Evolutionary conservation across 1,284 basidiomycete genomes (phyloP).

Genomic region (Puccinia triticina): DNA sequence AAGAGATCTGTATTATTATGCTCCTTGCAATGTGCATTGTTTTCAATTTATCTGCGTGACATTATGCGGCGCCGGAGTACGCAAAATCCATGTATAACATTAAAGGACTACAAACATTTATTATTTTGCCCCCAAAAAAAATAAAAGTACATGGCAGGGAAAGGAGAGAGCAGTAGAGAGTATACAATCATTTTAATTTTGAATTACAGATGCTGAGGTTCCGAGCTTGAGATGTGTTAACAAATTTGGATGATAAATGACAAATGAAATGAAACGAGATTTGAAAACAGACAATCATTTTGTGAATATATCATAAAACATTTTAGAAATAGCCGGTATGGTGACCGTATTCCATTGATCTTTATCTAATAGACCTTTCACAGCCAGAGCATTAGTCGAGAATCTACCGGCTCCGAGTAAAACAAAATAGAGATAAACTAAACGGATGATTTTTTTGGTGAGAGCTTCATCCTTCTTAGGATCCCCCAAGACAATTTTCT

Average conservation of each 20-base stretch:
- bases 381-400: slow-evolving; percentile 28
- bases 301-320: slow-evolving; percentile 19
- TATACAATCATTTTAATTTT: background rate
- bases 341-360: slow-evolving; percentile 35
- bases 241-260: background rate
- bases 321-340: slow-evolving; percentile 21
- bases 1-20: too few relatives aligned
- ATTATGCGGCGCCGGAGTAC: too few relatives aligned
- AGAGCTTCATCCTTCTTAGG: background rate
- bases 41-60: too few relatives aligned
- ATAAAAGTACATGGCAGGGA: too few relatives aligned
- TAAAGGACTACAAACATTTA: too few relatives aligned
- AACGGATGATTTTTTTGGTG: slow-evolving; percentile 12
- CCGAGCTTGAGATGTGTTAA: background rate
- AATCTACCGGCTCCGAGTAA: slow-evolving; percentile 33
- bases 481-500: background rate
- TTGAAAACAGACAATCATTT: background rate
- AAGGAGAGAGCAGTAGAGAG: too few relatives aligned
- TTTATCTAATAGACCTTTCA: slow-evolving; percentile 29
- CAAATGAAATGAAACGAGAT: background rate
- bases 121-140: too few relatives aligned
- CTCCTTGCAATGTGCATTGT: too few relatives aligned
- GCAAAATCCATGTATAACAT: too few relatives aligned
- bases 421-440: slow-evolving; percentile 25
- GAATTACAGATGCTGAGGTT: background rate